Percentiles rank a stretch among this genome's conserved stretches.
These are phyloP conservation scores for Solanum ossicruentum DNA, from an alignment of 257 asterid species.

Conservation along the genomic window DNA sequence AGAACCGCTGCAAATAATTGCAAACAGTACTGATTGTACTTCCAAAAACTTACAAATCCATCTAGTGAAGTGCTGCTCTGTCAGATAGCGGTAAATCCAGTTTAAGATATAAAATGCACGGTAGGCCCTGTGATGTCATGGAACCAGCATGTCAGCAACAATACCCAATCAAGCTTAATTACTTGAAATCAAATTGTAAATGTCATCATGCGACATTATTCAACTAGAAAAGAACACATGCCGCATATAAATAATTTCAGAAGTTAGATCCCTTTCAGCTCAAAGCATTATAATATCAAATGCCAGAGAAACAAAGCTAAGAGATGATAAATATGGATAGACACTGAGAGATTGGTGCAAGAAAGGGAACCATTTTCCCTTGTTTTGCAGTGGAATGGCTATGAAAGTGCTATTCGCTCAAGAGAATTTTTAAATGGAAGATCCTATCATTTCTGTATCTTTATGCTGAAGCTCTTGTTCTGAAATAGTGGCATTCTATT, in stretches of 20 bases:
- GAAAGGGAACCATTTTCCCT: not conserved
- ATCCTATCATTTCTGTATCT: not conserved
- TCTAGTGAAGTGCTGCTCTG: conserved; percentile 56
- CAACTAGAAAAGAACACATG: not conserved
- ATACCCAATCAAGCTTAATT: not conserved
- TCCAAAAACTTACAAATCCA: conserved; percentile 64
- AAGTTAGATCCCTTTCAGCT: not conserved
- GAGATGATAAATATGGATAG: not conserved
- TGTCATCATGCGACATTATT: not conserved
- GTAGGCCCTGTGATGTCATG: conserved; percentile 50
- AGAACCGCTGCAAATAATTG: not conserved
- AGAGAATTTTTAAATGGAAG: not conserved
- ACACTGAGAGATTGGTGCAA: not conserved
- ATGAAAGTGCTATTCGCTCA: not conserved
- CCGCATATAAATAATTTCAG: not conserved
- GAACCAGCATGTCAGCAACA: not conserved
- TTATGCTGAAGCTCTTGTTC: not conserved
- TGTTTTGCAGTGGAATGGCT: not conserved
- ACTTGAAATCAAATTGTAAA: not conserved
- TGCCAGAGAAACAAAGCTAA: not conserved
- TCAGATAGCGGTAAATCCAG: conserved; percentile 92
- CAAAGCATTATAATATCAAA: not conserved
- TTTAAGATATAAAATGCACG: conserved; percentile 80
- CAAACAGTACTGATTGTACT: not conserved
- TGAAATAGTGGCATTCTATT: not conserved